Conservation (phyloP, 225 moss, liverwort and hornwort genomes). For the Physcomitrellopsis africana region DNA sequence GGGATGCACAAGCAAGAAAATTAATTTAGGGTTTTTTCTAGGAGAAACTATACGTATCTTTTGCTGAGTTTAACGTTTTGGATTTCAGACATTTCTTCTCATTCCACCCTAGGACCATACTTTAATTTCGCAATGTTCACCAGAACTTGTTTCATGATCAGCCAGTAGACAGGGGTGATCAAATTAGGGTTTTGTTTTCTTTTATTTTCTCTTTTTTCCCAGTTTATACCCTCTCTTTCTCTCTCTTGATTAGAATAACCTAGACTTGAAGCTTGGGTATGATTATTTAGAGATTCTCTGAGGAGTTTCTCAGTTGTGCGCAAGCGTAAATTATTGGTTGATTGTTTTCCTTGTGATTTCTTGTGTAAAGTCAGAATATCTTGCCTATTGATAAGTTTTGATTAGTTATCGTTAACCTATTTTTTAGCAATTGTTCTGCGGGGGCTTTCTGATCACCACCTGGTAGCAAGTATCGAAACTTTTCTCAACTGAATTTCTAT, state of each 20-base stretch:
- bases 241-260: neutral
- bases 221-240: too few relatives aligned
- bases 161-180: neutral
- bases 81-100: neutral
- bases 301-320: neutral
- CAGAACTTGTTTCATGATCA: neutral
- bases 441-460: neutral
- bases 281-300: neutral
- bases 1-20: neutral
- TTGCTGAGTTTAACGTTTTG: neutral
- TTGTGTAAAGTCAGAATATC: neutral
- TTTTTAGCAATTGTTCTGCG: constrained; percentile 3
- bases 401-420: neutral
- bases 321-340: neutral
- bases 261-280: constrained; percentile 9
- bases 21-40: constrained; percentile 16
- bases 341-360: neutral
- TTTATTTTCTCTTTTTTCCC: too few relatives aligned
- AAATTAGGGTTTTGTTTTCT: constrained; percentile 31
- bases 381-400: neutral
- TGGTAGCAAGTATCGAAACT: constrained; percentile 13
- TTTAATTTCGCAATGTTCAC: neutral
- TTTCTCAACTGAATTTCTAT: neutral
- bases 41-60: neutral
- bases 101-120: neutral